Evolutionary conservation across 169 alveolate genomes (phyloP).

Genomic region (Eimeria falciformis): DNA sequence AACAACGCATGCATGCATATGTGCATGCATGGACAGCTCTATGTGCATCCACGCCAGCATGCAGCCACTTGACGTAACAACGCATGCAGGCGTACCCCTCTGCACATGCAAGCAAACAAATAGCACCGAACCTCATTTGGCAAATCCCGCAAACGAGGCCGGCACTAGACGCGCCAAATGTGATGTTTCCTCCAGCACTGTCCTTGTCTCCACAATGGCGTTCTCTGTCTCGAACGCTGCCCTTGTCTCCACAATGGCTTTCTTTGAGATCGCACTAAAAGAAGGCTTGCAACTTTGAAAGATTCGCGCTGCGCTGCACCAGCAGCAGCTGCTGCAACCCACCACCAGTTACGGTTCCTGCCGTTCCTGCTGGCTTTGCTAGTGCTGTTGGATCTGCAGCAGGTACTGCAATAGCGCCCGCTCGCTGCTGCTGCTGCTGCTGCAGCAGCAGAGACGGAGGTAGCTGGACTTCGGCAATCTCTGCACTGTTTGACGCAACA

Average conservation of each 20-base stretch:
- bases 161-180: not conserved
- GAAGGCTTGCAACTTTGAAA: conserved; percentile 25
- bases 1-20: not conserved
- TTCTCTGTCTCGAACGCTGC: not conserved
- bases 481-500: conserved; percentile 12
- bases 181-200: not conserved
- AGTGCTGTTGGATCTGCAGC: not conserved
- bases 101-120: not conserved
- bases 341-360: conserved; percentile 5
- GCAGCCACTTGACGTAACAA: too few relatives aligned
- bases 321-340: conserved; percentile 24
- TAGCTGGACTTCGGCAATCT: not conserved
- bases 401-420: not conserved
- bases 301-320: conserved; percentile 44
- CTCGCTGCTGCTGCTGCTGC: conserved; percentile 31
- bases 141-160: not conserved
- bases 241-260: not conserved
- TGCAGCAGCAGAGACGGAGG: conserved; percentile 21
- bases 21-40: too few relatives aligned
- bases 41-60: too few relatives aligned
- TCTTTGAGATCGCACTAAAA: not conserved
- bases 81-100: not conserved
- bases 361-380: not conserved
- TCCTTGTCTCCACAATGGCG: not conserved
- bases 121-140: not conserved